A percentile compares a stretch with the other conserved stretches of the same genome.
These are phyloP conservation scores for Crepidotus variabilis DNA, from an alignment of 768 basidiomycete species.

Conservation along the genomic window DNA sequence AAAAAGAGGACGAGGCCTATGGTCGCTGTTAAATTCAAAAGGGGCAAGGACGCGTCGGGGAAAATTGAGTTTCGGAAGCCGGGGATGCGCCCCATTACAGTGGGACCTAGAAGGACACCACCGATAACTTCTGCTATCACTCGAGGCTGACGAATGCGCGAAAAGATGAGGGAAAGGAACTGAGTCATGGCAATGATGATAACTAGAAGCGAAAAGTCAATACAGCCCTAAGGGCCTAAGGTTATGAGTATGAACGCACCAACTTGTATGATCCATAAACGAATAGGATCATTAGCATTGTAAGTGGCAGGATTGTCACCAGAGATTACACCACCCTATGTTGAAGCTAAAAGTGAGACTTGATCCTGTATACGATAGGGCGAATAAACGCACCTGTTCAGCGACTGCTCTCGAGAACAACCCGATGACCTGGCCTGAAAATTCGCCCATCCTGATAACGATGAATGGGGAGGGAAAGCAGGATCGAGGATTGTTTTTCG, in stretches of 20 bases:
- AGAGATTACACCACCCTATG: constrained; percentile 70
- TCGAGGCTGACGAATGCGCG: constrained; percentile 79
- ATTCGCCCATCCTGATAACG: constrained; percentile 41
- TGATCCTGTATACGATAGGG: not conserved
- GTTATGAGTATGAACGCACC: constrained; percentile 35
- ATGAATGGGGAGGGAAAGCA: not conserved
- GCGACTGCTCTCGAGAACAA: constrained; percentile 43
- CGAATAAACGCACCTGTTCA: constrained; percentile 36
- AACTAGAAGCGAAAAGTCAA: constrained; percentile 32
- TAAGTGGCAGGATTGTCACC: constrained; percentile 67
- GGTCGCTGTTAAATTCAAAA: constrained; percentile 69
- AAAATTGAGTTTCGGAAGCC: constrained; percentile 62
- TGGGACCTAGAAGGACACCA: constrained; percentile 80
- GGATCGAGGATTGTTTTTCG: not conserved
- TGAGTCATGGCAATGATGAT: constrained; percentile 83
- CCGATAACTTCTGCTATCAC: constrained; percentile 93
- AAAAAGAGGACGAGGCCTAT: constrained; percentile 77
- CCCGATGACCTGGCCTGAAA: constrained; percentile 32
- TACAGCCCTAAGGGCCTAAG: not conserved
- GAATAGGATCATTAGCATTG: constrained; percentile 63
- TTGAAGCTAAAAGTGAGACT: not conserved
- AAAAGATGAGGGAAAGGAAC: constrained; percentile 59
- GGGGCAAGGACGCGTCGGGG: constrained; percentile 44
- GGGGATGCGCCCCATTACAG: constrained; percentile 78
- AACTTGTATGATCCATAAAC: constrained; percentile 74